Percentiles rank a stretch among this genome's conserved stretches.
These are phyloP conservation scores for Trypanosoma boissoni DNA, from an alignment of 208 protist genomes.

Conservation along the genomic window DNA sequence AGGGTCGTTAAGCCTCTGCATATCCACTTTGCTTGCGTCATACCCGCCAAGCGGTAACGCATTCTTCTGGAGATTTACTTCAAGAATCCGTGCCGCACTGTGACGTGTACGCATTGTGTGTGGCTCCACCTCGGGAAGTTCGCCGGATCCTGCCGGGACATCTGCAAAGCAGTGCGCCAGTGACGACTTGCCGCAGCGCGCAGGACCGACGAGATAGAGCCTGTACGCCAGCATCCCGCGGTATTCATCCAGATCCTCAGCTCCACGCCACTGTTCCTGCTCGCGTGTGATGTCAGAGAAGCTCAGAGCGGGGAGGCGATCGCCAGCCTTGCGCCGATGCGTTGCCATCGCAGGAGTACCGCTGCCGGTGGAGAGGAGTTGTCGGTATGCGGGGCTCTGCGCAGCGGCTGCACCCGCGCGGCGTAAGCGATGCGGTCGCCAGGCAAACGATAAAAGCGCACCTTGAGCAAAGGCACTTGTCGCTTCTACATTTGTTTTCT, in stretches of 20 bases:
- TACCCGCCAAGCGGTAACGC: constrained; percentile 4
- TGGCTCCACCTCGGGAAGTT: background rate
- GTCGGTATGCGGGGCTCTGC: constrained; percentile 1
- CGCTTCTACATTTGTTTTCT: too few species aligned
- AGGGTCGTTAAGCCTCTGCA: background rate
- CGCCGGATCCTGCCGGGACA: background rate
- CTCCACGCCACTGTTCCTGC: background rate
- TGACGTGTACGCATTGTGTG: constrained; percentile 21
- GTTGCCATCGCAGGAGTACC: background rate
- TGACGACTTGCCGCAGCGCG: constrained; percentile 14
- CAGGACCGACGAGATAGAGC: constrained; percentile 14
- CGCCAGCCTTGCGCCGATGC: background rate
- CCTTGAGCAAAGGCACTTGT: background rate
- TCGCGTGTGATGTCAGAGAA: constrained; percentile 19
- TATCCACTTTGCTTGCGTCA: background rate
- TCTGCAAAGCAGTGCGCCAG: constrained; percentile 1
- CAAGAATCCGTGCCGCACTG: constrained; percentile 8
- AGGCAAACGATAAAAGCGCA: background rate
- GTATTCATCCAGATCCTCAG: constrained; percentile 16
- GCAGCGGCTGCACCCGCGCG: background rate
- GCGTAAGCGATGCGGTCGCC: constrained; percentile 4
- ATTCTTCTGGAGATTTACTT: background rate
- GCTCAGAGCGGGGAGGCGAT: constrained; percentile 5
- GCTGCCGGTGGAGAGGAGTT: constrained; percentile 13
- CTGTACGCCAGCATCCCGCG: constrained; percentile 15